phyloP scores from a whole-genome alignment of 108 stramenopile genomes.

The Discostella pseudostelligera region DNA sequence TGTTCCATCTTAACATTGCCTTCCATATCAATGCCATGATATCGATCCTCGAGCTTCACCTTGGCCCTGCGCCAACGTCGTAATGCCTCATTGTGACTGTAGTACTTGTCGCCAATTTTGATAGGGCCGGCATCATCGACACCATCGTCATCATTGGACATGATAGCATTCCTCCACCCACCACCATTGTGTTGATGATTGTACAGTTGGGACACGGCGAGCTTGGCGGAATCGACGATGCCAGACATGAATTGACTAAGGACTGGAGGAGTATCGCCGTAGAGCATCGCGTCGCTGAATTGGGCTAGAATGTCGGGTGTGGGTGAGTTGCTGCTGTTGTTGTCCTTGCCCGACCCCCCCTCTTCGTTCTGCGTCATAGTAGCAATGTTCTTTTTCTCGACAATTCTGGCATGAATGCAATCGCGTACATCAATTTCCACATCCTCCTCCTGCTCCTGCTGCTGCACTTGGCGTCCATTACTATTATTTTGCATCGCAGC shows the following conservation, averaged over 20 bases:
- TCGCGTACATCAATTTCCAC: too few relatives aligned
- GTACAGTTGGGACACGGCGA: neutral
- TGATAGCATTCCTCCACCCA: neutral
- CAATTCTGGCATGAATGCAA: neutral
- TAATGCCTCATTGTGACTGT: conserved; percentile 24
- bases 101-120: conserved; percentile 25
- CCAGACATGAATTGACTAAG: conserved; percentile 15
- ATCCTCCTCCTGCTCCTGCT: too few relatives aligned
- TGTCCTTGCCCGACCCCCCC: too few relatives aligned
- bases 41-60: conserved; percentile 12
- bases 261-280: conserved; percentile 13
- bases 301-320: conserved; percentile 14
- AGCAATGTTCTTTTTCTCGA: neutral
- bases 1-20: conserved; percentile 9
- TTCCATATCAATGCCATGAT: neutral
- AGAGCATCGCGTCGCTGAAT: conserved; percentile 23
- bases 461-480: too few relatives aligned
- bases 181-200: neutral
- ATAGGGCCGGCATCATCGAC: conserved; percentile 25
- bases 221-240: conserved; percentile 14
- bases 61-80: conserved; percentile 14
- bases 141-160: neutral
- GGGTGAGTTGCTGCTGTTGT: neutral
- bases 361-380: neutral
- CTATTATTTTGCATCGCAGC: too few relatives aligned